Evolutionary conservation across 371 early-diverging fungal species (phyloP), one percentile per base, ranked within the genome.

Genomic region (Mucor circinelloides): DNA sequence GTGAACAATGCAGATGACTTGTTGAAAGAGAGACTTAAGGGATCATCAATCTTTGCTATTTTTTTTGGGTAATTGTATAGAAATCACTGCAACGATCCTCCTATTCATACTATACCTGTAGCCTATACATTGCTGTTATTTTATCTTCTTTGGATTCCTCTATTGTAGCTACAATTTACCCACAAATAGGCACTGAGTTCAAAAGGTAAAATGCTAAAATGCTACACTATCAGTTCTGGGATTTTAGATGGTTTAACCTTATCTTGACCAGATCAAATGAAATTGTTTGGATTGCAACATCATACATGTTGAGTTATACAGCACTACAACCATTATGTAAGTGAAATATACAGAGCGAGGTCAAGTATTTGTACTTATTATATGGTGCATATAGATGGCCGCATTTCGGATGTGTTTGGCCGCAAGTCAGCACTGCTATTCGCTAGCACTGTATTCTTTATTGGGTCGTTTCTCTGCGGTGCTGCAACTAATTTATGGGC

Each of bases 81-180:
- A 60, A 36, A 36, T 8, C 36, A 36, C 13, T 36, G 8, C 36
- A 36, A 8, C 13, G 36, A 36, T 36, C 36, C 13, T 34, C 13
- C 1, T 36, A 36, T 13, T 36, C 13, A 25, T 10, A 57, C 42
- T 15, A 19, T 36, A 55, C 58, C 48, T 54, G 6, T 63, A 81
- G 84, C 5, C 59, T 84, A 1, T 84, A 73, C 58, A 69, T 75
- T 10, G 81, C 78, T 50, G 80, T 84, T 34, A 89, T 91, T 63
- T 78, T 95, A 56, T 86, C 91, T 3, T 88, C 91, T 57, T 75
- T 94, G 50, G 94, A 94, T 75, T 83, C 87, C 61, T 94, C 93
- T 25, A 91, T 94, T 65, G 88, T 96, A 10, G 88, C 94, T n/a
- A 92, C 90, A 17, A 88, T 92, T 32, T 83, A 93, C 28, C 88